Percentiles rank a stretch among this genome's conserved stretches.
Evolutionary conservation across 2,329 filamentous ascomycete species (phyloP).

Genomic region (Colletotrichum tofieldiae): DNA sequence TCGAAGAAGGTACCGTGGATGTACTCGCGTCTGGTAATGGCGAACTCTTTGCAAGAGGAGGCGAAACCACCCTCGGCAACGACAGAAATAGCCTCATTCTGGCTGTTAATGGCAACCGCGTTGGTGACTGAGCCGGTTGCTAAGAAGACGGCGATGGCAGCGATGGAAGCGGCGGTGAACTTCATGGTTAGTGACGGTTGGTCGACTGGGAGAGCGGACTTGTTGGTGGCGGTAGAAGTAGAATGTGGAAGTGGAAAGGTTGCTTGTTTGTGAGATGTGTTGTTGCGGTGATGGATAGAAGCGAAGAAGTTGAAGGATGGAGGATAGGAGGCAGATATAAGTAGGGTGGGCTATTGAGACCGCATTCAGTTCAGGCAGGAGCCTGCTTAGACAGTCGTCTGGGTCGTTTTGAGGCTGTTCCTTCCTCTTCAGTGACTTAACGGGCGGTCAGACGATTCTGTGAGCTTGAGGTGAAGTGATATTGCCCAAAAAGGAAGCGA

Average conservation of each 20-base stretch:
- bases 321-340: too few species aligned
- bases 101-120: slow-evolving; percentile 1
- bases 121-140: neutral
- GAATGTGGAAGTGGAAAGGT: neutral
- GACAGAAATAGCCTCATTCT: neutral
- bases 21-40: slow-evolving; percentile 19
- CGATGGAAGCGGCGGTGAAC: neutral
- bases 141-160: slow-evolving; percentile 14
- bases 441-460: neutral
- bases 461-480: too few species aligned
- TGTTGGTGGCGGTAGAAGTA: neutral
- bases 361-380: too few species aligned
- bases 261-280: neutral
- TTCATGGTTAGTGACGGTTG: slow-evolving; percentile 31
- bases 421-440: neutral
- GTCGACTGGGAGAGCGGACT: neutral
- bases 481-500: neutral
- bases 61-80: slow-evolving; percentile 22
- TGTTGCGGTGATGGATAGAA: too few species aligned
- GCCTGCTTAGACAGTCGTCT: too few species aligned
- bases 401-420: too few species aligned
- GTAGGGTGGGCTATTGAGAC: fast-evolving
- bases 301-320: too few species aligned
- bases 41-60: slow-evolving; percentile 18
- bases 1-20: slow-evolving; percentile 29